Evolutionary conservation across 2,329 filamentous ascomycete genomes (phyloP).

Genomic region (Fusarium pseudograminearum): DNA sequence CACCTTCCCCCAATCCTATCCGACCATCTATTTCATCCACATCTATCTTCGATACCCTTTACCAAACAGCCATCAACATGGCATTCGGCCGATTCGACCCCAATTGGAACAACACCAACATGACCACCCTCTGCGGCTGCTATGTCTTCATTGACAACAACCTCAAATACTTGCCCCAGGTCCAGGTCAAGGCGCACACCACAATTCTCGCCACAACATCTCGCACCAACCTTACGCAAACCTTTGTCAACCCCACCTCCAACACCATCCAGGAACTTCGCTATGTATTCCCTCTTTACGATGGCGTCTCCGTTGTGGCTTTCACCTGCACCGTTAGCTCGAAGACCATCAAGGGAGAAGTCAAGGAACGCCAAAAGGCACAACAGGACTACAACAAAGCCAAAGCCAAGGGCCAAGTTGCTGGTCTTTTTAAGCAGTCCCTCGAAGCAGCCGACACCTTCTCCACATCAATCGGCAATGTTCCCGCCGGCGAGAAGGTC

Average conservation of each 20-base stretch:
- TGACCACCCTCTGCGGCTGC: conserved; percentile 51
- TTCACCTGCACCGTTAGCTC: conserved; percentile 74
- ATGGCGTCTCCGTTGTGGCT: conserved; percentile 76
- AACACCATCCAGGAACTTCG: conserved; percentile 59
- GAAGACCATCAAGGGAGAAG: conserved; percentile 71
- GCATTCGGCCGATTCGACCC: background rate
- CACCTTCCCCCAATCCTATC: background rate
- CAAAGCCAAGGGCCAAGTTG: conserved; percentile 67
- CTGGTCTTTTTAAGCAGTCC: conserved; percentile 74
- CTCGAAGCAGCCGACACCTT: conserved; percentile 73
- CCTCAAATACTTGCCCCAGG: conserved; percentile 66
- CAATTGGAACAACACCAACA: background rate
- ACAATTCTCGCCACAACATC: conserved; percentile 68
- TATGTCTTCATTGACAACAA: conserved; percentile 45
- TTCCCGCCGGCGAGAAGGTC: conserved; percentile 68
- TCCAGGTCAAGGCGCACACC: conserved; percentile 69
- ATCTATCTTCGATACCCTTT: background rate
- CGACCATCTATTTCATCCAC: background rate
- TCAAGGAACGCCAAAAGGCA: conserved; percentile 74
- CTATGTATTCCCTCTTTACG: conserved; percentile 79
- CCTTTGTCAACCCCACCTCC: conserved; percentile 68
- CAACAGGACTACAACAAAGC: conserved; percentile 70
- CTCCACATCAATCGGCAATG: conserved; percentile 74
- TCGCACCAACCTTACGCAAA: conserved; percentile 64
- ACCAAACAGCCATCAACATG: background rate